These are phyloP conservation scores for Cyathus striatus DNA, from an alignment of 768 basidiomycete genomes.

Conservation along the genomic window DNA sequence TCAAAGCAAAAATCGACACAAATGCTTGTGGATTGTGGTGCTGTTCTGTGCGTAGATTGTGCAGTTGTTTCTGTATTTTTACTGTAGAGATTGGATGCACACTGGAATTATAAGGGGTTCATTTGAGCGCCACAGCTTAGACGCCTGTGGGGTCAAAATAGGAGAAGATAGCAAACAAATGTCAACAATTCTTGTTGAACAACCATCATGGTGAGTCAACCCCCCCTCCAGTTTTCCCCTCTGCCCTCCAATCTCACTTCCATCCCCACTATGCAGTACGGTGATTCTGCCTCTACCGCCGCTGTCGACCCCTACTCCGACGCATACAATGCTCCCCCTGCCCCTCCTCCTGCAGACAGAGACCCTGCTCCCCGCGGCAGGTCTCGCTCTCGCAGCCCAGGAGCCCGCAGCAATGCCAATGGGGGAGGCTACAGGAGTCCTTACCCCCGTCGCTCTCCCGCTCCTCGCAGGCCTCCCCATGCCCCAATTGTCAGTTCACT, in stretches of 20 bases:
- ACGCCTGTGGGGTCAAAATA: conserved; percentile 13
- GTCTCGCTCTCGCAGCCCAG: conserved; percentile 71
- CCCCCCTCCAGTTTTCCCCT: conserved; percentile 5
- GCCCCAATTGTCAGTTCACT: conserved; percentile 63
- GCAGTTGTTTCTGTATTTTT: neutral
- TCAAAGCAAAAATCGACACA: neutral
- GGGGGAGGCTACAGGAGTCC: conserved; percentile 48
- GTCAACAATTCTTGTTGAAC: conserved; percentile 40
- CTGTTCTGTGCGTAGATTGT: neutral
- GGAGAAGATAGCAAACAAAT: conserved; percentile 29
- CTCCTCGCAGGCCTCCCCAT: conserved; percentile 61
- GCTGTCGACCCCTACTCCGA: conserved; percentile 80
- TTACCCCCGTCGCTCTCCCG: conserved; percentile 52
- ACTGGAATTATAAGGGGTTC: neutral
- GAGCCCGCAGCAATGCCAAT: conserved; percentile 39
- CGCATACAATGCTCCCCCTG: conserved; percentile 66
- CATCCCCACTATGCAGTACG: conserved; percentile 45
- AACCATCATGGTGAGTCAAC: conserved; percentile 69
- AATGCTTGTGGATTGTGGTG: too few species aligned
- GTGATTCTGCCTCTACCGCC: conserved; percentile 46
- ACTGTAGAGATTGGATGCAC: neutral
- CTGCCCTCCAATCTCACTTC: conserved; percentile 6
- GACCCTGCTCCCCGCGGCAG: conserved; percentile 60
- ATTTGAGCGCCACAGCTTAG: neutral
- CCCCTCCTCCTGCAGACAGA: conserved; percentile 46